Evolutionary conservation across 345 rosid genomes (phyloP), one percentile per base, ranked within the genome.

Genomic region (Citrus inodora): DNA sequence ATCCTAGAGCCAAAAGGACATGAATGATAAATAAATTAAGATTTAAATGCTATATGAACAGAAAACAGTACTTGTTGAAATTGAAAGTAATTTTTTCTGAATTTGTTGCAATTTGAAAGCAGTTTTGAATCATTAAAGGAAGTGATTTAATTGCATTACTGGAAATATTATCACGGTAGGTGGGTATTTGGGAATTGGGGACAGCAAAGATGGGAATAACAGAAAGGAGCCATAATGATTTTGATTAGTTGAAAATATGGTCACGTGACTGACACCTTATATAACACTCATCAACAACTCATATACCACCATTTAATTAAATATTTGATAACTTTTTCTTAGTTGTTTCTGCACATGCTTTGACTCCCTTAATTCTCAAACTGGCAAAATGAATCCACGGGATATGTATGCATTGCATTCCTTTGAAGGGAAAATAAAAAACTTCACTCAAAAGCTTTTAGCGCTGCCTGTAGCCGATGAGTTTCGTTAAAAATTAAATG

Each of bases 211-310:
- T 51, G 71, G 37, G 24, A 62, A 62, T n/a, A 51, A 78, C 76
- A 71, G 53, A 9, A 22, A 17, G 48, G 65, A 30, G 8, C 11
- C 48, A 59, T 21, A 27, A 21, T 30, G 10, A 27, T 24, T 61
- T 28, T 75, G 63, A 60, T 16, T 22, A 28, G 7, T 22, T 69
- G 53, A 76, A 64, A 19, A 16, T 56, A 32, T 17, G 80, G 70
- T 62, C 38, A 69, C 70, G 63, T 78, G 64, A 53, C 40, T 71
- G 56, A 64, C 71, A 63, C 28, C 66, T 64, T 35, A 38, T 6
- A 1, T 6, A 55, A 14, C 72, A 73, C 73, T 63, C 65, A 53
- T 53, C 9, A 53, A 38, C 77, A 73, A 28, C 73, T 73, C 68
- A 73, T 9, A 3, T 1, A 37, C 9, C 33, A 10, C 37, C 27